A percentile compares a stretch with the other conserved stretches of the same genome.
Evolutionary conservation across 768 basidiomycete species (phyloP).

Genomic region (Panus rudis): DNA sequence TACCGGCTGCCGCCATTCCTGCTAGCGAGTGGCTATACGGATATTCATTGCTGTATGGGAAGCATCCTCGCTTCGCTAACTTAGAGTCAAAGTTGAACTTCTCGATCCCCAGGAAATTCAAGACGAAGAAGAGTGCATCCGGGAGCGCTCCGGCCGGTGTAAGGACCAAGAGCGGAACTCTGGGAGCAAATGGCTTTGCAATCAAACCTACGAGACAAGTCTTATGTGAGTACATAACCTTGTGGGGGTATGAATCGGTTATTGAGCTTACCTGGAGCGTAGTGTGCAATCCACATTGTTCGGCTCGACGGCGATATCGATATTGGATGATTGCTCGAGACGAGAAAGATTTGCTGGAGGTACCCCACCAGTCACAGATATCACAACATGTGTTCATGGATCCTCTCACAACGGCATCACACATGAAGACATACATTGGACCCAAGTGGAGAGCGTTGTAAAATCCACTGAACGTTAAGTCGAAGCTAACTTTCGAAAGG

Average conservation of each 20-base stretch:
- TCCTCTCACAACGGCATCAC: too few species aligned
- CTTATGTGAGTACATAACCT: too few species aligned
- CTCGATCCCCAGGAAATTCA: conserved; percentile 22
- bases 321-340: too few species aligned
- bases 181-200: conserved; percentile 22
- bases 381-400: too few species aligned
- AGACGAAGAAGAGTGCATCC: conserved; percentile 24
- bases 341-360: too few species aligned
- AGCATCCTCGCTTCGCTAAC: conserved; percentile 20
- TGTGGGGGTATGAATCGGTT: not conserved
- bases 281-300: conserved; percentile 12
- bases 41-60: conserved; percentile 28
- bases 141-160: conserved; percentile 20
- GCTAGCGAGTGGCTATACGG: conserved; percentile 25
- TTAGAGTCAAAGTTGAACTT: conserved; percentile 20
- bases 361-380: too few species aligned
- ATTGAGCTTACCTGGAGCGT: conserved; percentile 6
- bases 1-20: conserved; percentile 19
- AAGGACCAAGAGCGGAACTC: conserved; percentile 21
- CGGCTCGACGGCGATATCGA: too few species aligned
- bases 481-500: too few species aligned
- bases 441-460: too few species aligned
- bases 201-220: conserved; percentile 17
- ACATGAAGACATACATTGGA: too few species aligned
- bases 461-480: too few species aligned